These are phyloP conservation scores for Lobosporangium transversale DNA, from an alignment of 192 early-diverging fungal species.

Conservation along the genomic window DNA sequence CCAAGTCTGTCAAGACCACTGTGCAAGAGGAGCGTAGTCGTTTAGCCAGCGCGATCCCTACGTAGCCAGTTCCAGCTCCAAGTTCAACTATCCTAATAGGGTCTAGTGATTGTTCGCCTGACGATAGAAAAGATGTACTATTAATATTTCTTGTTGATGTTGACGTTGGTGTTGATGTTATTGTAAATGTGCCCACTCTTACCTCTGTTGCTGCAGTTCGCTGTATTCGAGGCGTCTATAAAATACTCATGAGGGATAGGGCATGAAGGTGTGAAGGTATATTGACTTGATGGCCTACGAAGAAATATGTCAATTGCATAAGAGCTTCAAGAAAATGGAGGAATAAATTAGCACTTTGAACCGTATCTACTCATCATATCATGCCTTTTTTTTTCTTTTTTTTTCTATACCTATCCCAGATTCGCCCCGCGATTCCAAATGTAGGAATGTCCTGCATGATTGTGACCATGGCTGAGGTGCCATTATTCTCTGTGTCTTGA, in stretches of 20 bases:
- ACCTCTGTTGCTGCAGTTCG: neutral
- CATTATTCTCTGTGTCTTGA: neutral
- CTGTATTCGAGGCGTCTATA: neutral
- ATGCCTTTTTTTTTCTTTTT: neutral
- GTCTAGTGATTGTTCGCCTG: neutral
- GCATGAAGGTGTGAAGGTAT: constrained; percentile 31
- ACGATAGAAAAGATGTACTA: no score
- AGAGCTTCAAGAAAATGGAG: constrained; percentile 38
- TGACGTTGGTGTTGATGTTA: no score
- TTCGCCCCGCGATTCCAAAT: constrained; percentile 63
- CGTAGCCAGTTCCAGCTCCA: constrained; percentile 64
- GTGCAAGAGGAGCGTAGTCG: constrained; percentile 31
- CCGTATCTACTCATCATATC: no score
- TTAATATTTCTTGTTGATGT: no score
- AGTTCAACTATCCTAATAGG: constrained; percentile 57
- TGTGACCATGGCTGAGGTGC: constrained; percentile 2
- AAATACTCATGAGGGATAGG: constrained; percentile 58
- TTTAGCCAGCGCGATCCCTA: constrained; percentile 58
- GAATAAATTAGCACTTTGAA: no score
- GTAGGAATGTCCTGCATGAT: constrained; percentile 55
- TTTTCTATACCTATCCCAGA: constrained; percentile 60
- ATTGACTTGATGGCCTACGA: constrained; percentile 29
- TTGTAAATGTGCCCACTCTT: no score
- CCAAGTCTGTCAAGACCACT: constrained; percentile 58
- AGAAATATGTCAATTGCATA: constrained; percentile 57